Base-by-base conservation (phyloP, 2,329 filamentous ascomycete genomes). In the Xylariaceae sp. region DNA sequence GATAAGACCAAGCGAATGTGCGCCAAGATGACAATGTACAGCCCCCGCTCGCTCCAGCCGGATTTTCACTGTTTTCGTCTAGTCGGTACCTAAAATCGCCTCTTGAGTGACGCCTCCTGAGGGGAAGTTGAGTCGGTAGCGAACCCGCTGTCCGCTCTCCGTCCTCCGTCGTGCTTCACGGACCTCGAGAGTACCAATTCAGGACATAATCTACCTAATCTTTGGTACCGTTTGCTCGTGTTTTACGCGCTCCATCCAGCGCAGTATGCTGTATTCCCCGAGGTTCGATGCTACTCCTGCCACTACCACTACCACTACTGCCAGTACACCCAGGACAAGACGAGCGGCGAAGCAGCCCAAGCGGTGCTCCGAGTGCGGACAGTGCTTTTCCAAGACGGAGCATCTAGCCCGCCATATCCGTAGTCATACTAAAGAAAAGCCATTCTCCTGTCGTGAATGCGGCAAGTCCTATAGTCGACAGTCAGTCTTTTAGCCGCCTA, bases 351-450 rank as follows among this genome's bases (percentile, higher is more conserved):
- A 60, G 39, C 57, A 60, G n/a, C 57, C 53, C 23, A 60, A 60
- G 48, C 41, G 37, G 37, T 60, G 57, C 14, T 52, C 57, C 11
- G 57, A 60, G 26, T 60, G 57, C 48, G 57, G 57, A 48, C 47
- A 56, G 31, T 60, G 57, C 26, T 60, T 60, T 53, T 53, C 57
- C 53, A 60, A 60, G 44, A 60, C 57, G 26, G 57, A 60, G 16
- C 57, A 60, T 41, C 23, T 60, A 19, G 57, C 57, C 53, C 52
- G 57, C 33, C 57, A 60, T 37, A 56, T 60, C 53, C 53, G 57
- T 9, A 60, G 57, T 23, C 57, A 60, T 45, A 60, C 57, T 11
- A 60, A 56, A 21, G 57, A 60, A 37, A 60, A 60, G 29, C 57
- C 57, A 14, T 60, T 60, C 14, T 56, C 57, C 3, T 60, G 57